Base-by-base conservation (phyloP, 2,329 filamentous ascomycete species). In the Akanthomyces lecanii region DNA sequence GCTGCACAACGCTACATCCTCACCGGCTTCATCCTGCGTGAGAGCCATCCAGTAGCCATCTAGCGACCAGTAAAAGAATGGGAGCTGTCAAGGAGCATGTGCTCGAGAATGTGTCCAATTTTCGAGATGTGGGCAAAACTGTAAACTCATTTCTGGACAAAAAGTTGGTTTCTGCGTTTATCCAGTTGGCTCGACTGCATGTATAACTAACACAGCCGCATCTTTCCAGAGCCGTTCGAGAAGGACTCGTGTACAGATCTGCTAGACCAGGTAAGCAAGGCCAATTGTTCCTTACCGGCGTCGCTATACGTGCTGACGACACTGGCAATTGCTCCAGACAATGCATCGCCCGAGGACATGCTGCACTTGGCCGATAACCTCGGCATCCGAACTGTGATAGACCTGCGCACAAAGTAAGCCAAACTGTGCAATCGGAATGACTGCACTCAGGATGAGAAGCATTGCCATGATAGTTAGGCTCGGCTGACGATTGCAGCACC, bases 391-490 rank as follows among this genome's bases (percentile, higher is more conserved):
- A 91, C 87, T 2, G 84, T 96, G 47, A 83, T 96, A 64, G 92
- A 96, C 76, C 78, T 96, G 12, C 85, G 92, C 62, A 91, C 91
- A 65, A 86, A 88, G 86, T 91, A 81, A 64, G 74, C 61, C 23
- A n/a, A 40, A 23, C 2, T 28, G 21, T 14, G 28, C 30, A 23
- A 16, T 12, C 5, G 21, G 12, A 12, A 21, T 2, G n/a, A 14
- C 5, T 1, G 14, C n/a, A 6, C 8, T 45, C 10, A 3, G 2
- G 2, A 7, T 28, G 7, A 1, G 5, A 28, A n/a, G 8, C 3
- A 14, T 14, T 3, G 30, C 33, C 28, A 40, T 50, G 25, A 25
- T 33, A 16, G 23, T 45, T 1, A 6, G 7, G 36, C n/a, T 14
- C 40, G 53, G 12, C 14, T 38, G 21, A 25, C 23, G 6, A 5